These are phyloP conservation scores for Musa schizocarpa DNA, from an alignment of 176 grass and related monocot species.

Conservation along the genomic window DNA sequence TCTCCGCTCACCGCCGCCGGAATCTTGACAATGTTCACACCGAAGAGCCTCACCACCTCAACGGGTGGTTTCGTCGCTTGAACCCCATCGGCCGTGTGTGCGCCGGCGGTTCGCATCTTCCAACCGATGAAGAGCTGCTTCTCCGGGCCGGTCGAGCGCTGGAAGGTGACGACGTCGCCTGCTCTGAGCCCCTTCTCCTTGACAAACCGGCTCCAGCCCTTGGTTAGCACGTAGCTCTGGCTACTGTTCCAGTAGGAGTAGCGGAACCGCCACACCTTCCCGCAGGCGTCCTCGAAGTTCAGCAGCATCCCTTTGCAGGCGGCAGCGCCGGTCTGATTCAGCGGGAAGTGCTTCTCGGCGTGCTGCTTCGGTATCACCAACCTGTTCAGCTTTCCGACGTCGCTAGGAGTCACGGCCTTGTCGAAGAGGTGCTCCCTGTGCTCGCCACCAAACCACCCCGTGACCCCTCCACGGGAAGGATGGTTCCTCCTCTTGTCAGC, in stretches of 20 bases:
- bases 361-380: slow-evolving; percentile 12
- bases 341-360: slow-evolving; percentile 9
- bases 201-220: slow-evolving; percentile 13
- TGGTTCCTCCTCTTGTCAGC: neutral
- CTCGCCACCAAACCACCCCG: neutral
- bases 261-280: slow-evolving; percentile 10
- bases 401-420: slow-evolving; percentile 1
- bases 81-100: neutral
- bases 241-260: slow-evolving; percentile 14
- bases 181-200: slow-evolving; percentile 13
- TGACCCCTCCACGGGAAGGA: no score
- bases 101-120: neutral
- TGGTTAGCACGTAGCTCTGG: slow-evolving; percentile 12
- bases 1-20: neutral
- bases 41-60: neutral
- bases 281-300: neutral
- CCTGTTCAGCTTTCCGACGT: slow-evolving; percentile 8
- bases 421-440: slow-evolving; percentile 2
- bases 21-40: neutral
- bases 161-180: neutral
- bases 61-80: neutral
- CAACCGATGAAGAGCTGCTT: neutral
- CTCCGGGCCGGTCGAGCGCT: neutral
- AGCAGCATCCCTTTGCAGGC: neutral
- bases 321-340: neutral